Conservation (phyloP, 1,139 yeast genomes). For the Sugiyamaella castrensis region DNA sequence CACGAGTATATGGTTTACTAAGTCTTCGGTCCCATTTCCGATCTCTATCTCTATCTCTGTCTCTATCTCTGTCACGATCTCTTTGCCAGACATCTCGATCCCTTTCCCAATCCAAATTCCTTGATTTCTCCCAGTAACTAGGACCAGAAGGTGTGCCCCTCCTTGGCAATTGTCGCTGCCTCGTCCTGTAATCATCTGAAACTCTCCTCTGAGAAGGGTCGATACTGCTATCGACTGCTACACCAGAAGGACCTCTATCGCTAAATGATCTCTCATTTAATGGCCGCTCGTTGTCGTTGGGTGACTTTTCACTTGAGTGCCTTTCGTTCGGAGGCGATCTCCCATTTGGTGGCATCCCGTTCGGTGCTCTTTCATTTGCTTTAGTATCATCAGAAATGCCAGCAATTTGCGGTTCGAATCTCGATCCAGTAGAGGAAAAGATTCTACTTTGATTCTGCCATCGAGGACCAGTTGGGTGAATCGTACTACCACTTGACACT, state of each 20-base stretch:
- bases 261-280: neutral
- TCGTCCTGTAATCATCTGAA: conserved; percentile 18
- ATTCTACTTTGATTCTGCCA: conserved; percentile 5
- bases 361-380: no score
- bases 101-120: conserved; percentile 12
- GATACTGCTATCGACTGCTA: neutral
- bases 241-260: neutral
- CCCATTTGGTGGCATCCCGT: no score
- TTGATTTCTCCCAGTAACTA: conserved; percentile 16
- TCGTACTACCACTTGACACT: neutral
- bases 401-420: neutral
- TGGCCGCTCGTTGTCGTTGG: neutral
- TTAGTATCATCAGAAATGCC: no score
- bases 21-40: conserved; percentile 10
- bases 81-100: conserved; percentile 13
- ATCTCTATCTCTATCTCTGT: conserved; percentile 25
- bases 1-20: conserved; percentile 5
- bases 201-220: conserved; percentile 10
- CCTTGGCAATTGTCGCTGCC: conserved; percentile 11
- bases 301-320: no score
- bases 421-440: neutral
- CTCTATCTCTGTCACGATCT: conserved; percentile 17
- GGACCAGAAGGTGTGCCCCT: conserved; percentile 18
- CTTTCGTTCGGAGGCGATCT: no score
- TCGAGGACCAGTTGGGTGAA: conserved; percentile 3